Base-by-base conservation (phyloP, 2,329 filamentous ascomycete species). In the Tolypocladium endophyticum region DNA sequence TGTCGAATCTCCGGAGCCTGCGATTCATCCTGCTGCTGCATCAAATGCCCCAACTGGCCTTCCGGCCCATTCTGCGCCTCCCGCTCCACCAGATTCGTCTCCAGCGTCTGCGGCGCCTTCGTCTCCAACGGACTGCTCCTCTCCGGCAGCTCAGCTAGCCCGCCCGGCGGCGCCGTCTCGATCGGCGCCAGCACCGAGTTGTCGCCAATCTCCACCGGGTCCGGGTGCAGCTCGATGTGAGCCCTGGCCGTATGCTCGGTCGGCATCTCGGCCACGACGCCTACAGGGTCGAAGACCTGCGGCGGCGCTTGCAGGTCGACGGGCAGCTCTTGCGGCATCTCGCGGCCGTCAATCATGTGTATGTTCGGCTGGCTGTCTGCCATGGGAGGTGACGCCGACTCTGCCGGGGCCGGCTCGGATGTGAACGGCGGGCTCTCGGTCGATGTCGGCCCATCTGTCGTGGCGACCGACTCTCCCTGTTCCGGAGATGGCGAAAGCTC, bases 231-330 rank as follows among this genome's bases (percentile, higher is more conserved):
- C 62, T 81, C 79, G 7, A 76, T 71, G 1, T 67, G 67, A 8
- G 78, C 75, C 9, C 63, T 63, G 0, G 70, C 72, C 0, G 78
- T 80, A 28, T 73, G 66, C 23, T 76, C 73, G 12, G 77, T 80
- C 6, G 76, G 66, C 70, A 82, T 76, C 66, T 82, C 79, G 3
- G 79, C 74, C 28, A 81, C 68, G 20, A 75, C 47, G 1, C 79
- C 78, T 1, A 80, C 71, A 0, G 79, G 77, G 41, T 77, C 69
- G 18, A 70, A 73, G 4, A 60, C 47, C 9, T 67, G 60, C 16
- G 61, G 64, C 23, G 61, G 61, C 11, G 50, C 30, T 16, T 54
- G 18, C 16, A 67, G 62, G 12, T 70, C 61, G 12, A 65, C 72
- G 0, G 70, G 67, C 4, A 72, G 70, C 63, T 73, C 71, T 33